Evolutionary conservation across 352 stramenopile genomes (phyloP).

Genomic region (Globisporangium orthogonon): DNA sequence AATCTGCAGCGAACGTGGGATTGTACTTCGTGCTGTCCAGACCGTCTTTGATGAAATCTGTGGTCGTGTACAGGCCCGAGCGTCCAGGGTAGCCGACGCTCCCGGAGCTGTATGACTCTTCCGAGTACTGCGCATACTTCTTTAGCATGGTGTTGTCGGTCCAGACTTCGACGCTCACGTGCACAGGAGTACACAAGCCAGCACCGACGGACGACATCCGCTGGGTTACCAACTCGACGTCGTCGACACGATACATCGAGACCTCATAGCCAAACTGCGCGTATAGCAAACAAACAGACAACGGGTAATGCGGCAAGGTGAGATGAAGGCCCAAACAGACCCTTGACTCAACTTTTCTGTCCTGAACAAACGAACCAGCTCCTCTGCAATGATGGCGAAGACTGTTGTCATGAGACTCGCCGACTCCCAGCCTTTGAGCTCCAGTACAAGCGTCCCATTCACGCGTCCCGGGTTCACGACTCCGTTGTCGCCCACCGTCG

Average conservation of each 20-base stretch:
- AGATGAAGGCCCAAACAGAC: neutral
- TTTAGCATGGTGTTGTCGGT: neutral
- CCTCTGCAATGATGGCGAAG: constrained; percentile 39
- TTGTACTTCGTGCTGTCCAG: neutral
- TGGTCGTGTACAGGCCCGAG: constrained; percentile 30
- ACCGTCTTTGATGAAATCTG: constrained; percentile 15
- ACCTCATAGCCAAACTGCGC: constrained; percentile 32
- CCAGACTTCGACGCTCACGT: too few species aligned
- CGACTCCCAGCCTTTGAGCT: constrained; percentile 31
- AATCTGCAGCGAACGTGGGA: constrained; percentile 29
- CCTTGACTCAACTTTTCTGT: neutral
- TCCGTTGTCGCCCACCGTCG: constrained; percentile 19
- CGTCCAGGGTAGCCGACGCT: constrained; percentile 33
- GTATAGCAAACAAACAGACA: neutral
- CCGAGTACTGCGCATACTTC: constrained; percentile 9
- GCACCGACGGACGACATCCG: constrained; percentile 23
- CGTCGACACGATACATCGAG: constrained; percentile 20
- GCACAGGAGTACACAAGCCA: constrained; percentile 1
- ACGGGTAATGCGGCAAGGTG: neutral
- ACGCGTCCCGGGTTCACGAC: constrained; percentile 20
- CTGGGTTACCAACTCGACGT: constrained; percentile 16
- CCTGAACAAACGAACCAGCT: constrained; percentile 20
- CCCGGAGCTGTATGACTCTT: constrained; percentile 30
- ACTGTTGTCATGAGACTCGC: constrained; percentile 27
- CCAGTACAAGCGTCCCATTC: constrained; percentile 33